Percentiles rank a stretch among this genome's conserved stretches.
Conservation (phyloP, 768 basidiomycete genomes). For the Termitomyces eurrhizus region DNA sequence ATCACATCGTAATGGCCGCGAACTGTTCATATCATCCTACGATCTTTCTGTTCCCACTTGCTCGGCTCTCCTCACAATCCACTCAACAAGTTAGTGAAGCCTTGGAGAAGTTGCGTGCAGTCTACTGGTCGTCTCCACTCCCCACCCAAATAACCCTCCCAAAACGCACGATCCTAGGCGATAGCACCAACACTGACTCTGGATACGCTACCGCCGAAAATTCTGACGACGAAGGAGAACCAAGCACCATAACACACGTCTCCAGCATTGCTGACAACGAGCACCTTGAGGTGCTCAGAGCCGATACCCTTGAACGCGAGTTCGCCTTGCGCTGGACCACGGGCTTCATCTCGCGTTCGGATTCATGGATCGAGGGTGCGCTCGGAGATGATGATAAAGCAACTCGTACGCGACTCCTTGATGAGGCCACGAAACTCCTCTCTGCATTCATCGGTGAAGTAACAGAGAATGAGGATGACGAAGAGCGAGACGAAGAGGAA, state of each 20-base stretch:
- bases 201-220: slow-evolving; percentile 77
- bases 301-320: slow-evolving; percentile 62
- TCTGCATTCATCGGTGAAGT: slow-evolving; percentile 39
- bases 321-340: slow-evolving; percentile 76
- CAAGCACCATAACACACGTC: slow-evolving; percentile 8
- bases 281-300: slow-evolving; percentile 43
- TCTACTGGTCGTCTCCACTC: slow-evolving; percentile 48
- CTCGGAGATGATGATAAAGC: slow-evolving; percentile 32
- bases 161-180: slow-evolving; percentile 26
- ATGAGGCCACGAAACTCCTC: slow-evolving; percentile 57
- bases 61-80: slow-evolving; percentile 30
- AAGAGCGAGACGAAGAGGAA: slow-evolving; percentile 38
- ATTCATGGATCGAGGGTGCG: slow-evolving; percentile 38
- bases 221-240: slow-evolving; percentile 39
- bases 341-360: slow-evolving; percentile 59
- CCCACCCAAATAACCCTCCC: slow-evolving; percentile 25
- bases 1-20: slow-evolving; percentile 15
- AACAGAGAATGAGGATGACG: slow-evolving; percentile 23
- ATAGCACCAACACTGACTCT: slow-evolving; percentile 57
- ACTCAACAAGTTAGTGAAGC: slow-evolving; percentile 34
- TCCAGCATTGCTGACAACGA: slow-evolving; percentile 19
- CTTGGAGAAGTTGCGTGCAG: slow-evolving; percentile 37
- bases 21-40: slow-evolving; percentile 22
- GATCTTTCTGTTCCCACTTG: slow-evolving; percentile 55
- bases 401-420: slow-evolving; percentile 41